Conservation (phyloP, 208 protist species). For the Wallacemonas sp. region DNA sequence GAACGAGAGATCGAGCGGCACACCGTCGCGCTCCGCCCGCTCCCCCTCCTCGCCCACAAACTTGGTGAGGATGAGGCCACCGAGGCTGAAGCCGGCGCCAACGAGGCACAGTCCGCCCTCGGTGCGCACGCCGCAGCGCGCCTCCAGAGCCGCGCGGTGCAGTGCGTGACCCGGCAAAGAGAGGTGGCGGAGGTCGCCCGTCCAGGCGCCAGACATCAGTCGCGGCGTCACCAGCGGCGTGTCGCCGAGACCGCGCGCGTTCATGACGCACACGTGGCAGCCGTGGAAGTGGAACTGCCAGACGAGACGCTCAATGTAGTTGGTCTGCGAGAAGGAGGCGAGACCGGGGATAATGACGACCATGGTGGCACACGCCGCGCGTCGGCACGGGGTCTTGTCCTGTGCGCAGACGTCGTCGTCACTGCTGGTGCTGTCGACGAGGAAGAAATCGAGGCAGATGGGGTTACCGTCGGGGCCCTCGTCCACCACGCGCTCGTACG, state of each 20-base stretch:
- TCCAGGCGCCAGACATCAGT: conserved; percentile 70
- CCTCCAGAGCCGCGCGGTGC: conserved; percentile 24
- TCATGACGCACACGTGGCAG: conserved; percentile 72
- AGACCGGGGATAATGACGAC: conserved; percentile 76
- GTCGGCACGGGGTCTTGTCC: neutral
- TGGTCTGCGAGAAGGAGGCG: conserved; percentile 69
- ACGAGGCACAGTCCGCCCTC: conserved; percentile 23
- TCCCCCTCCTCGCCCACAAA: conserved; percentile 55
- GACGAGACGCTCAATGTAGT: conserved; percentile 76
- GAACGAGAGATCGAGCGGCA: conserved; percentile 12
- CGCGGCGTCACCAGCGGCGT: conserved; percentile 63
- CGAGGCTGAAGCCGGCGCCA: conserved; percentile 72
- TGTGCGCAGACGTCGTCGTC: neutral
- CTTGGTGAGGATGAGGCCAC: conserved; percentile 69
- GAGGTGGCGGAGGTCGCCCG: conserved; percentile 58
- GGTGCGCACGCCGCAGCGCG: conserved; percentile 26
- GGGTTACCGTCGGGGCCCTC: conserved; percentile 61
- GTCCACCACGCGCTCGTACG: conserved; percentile 44
- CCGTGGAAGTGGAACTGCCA: conserved; percentile 37
- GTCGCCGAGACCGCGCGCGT: conserved; percentile 70
- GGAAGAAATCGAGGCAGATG: conserved; percentile 70
- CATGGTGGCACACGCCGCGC: conserved; percentile 38
- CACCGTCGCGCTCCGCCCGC: conserved; percentile 18
- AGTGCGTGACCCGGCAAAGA: conserved; percentile 6
- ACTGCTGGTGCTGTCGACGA: conserved; percentile 3